Percentiles rank a stretch among this genome's conserved stretches.
phyloP scores from a whole-genome alignment of 169 alveolate genomes.

The Miamiensis avidus region DNA sequence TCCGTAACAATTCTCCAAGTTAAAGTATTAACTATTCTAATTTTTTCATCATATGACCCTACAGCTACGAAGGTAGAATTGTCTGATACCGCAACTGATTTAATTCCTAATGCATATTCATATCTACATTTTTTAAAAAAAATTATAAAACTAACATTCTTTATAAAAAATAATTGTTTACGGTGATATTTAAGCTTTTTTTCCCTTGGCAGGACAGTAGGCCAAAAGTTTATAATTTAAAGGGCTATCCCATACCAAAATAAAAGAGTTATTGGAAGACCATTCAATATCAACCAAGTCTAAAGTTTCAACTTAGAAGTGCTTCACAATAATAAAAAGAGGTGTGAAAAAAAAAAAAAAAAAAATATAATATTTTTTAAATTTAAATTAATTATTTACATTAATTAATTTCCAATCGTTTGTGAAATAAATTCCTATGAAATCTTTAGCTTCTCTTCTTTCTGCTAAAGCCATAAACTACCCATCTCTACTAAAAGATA shows the following conservation, averaged over 20 bases:
- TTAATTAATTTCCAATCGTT: conserved; percentile 73
- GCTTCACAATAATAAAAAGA: not conserved
- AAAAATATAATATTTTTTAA: not conserved
- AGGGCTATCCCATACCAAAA: conserved; percentile 65
- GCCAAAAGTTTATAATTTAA: conserved; percentile 50
- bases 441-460: conserved; percentile 73
- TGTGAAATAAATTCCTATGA: conserved; percentile 68
- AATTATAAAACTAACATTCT: too few species aligned
- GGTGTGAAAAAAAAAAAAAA: not conserved
- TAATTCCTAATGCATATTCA: conserved; percentile 66
- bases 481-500: conserved; percentile 63
- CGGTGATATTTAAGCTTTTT: conserved; percentile 17
- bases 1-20: conserved; percentile 59
- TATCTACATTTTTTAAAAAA: conserved; percentile 11
- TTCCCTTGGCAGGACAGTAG: conserved; percentile 51
- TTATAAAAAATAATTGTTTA: too few species aligned
- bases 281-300: conserved; percentile 69
- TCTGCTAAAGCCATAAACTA: conserved; percentile 82
- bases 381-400: conserved; percentile 1
- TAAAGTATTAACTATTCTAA: conserved; percentile 57
- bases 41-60: conserved; percentile 66
- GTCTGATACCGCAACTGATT: conserved; percentile 43
- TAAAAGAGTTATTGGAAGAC: conserved; percentile 65
- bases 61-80: conserved; percentile 50
- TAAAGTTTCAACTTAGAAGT: conserved; percentile 66